These are phyloP conservation scores for Botryotinia globosa DNA, from an alignment of 2,329 filamentous ascomycete genomes.

Conservation along the genomic window DNA sequence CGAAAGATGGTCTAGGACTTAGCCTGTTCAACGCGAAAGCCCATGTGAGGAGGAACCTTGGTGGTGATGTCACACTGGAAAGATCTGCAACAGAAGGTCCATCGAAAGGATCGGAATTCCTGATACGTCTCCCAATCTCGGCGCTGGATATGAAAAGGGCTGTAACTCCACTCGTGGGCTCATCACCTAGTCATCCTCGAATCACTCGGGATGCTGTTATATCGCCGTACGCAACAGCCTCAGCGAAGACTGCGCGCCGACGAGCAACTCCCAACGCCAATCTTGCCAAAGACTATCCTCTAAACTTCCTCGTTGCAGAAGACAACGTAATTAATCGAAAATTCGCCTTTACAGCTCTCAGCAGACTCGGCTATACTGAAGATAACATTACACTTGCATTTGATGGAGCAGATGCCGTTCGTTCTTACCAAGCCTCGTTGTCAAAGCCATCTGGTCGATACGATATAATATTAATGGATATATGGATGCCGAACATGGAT, in stretches of 20 bases:
- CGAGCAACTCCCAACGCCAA: slow-evolving; percentile 49
- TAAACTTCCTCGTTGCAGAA: slow-evolving; percentile 68
- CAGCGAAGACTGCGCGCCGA: slow-evolving; percentile 19
- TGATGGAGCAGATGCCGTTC: slow-evolving; percentile 66
- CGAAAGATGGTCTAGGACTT: slow-evolving; percentile 65
- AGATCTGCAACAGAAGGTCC: slow-evolving; percentile 61
- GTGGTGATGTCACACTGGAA: slow-evolving; percentile 64
- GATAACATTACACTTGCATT: slow-evolving; percentile 57
- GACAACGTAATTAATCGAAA: slow-evolving; percentile 71
- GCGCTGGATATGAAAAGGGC: slow-evolving; percentile 24
- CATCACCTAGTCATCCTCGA: slow-evolving; percentile 12
- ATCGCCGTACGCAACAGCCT: slow-evolving; percentile 13
- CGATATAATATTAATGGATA: slow-evolving; percentile 68
- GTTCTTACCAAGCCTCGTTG: slow-evolving; percentile 52
- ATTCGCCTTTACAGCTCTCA: slow-evolving; percentile 63
- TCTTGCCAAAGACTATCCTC: slow-evolving; percentile 57
- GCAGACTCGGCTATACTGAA: slow-evolving; percentile 62
- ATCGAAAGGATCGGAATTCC: slow-evolving; percentile 63
- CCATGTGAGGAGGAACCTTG: slow-evolving; percentile 60
- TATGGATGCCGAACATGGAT: slow-evolving; percentile 73
- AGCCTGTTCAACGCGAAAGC: slow-evolving; percentile 72
- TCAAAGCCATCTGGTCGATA: slow-evolving; percentile 42
- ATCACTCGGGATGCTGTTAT: slow-evolving; percentile 18
- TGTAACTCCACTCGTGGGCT: slow-evolving; percentile 20
- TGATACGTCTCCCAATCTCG: slow-evolving; percentile 57